Evolutionary conservation across 2,329 filamentous ascomycete genomes (phyloP).

Genomic region (Diplodia intermedia): DNA sequence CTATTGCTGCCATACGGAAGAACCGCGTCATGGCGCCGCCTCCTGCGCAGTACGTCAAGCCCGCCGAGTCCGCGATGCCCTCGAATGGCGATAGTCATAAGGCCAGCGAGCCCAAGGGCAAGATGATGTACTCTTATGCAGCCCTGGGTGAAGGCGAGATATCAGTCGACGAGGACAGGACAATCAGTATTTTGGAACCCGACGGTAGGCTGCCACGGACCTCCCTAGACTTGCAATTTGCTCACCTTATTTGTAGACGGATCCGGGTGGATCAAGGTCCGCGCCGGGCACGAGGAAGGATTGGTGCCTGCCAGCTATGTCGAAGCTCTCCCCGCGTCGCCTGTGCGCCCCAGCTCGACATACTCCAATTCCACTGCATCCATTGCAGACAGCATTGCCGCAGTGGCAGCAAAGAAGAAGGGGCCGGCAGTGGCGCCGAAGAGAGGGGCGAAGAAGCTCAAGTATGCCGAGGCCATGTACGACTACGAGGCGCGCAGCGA

Average conservation of each 20-base stretch:
- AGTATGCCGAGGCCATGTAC: conserved; percentile 92
- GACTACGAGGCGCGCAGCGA: conserved; percentile 88
- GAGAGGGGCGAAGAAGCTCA: conserved; percentile 89
- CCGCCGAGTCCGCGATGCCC: conserved; percentile 54
- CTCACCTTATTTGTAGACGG: conserved; percentile 67
- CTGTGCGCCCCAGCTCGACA: conserved; percentile 61
- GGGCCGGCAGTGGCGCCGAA: conserved; percentile 90
- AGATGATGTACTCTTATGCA: conserved; percentile 89
- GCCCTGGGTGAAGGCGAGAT: conserved; percentile 82
- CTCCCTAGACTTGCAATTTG: conserved; percentile 13
- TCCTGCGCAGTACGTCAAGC: conserved; percentile 76
- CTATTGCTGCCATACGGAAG: conserved; percentile 53
- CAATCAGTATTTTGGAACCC: conserved; percentile 76
- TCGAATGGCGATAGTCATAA: conserved; percentile 48
- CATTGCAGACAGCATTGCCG: conserved; percentile 59
- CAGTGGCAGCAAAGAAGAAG: conserved; percentile 72
- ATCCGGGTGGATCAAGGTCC: conserved; percentile 88
- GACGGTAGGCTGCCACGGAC: conserved; percentile 71
- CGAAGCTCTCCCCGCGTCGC: conserved; percentile 63
- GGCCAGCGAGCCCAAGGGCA: conserved; percentile 70
- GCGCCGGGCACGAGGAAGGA: conserved; percentile 76
- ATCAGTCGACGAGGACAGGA: conserved; percentile 76
- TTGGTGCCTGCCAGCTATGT: conserved; percentile 88
- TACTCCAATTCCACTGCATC: conserved; percentile 80
- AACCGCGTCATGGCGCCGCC: conserved; percentile 87